phyloP scores from a whole-genome alignment of 164 flowering plant genomes.

The Santalum album region DNA sequence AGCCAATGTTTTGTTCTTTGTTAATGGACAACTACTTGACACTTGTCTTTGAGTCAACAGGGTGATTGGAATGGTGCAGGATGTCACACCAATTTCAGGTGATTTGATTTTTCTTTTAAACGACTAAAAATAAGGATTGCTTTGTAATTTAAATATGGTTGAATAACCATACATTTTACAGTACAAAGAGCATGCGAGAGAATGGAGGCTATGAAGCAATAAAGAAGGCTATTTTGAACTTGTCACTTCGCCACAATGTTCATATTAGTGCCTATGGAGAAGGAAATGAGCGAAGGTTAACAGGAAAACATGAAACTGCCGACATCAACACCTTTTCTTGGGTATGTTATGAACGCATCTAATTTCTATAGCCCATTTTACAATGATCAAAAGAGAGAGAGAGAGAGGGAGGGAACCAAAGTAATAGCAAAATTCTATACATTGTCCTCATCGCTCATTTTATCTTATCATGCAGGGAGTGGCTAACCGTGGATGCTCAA shows the following conservation, averaged over 20 bases:
- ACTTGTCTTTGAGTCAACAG: slow-evolving; percentile 20
- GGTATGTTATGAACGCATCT: slow-evolving; percentile 43
- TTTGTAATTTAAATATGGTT: not conserved
- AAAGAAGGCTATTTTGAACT: slow-evolving; percentile 88
- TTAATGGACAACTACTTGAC: too few relatives aligned
- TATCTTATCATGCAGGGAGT: slow-evolving; percentile 34
- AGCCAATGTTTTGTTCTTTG: too few relatives aligned
- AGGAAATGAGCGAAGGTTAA: slow-evolving; percentile 96
- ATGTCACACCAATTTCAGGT: slow-evolving; percentile 96
- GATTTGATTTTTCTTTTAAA: not conserved
- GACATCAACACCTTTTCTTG: slow-evolving; percentile 80
- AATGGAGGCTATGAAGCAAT: slow-evolving; percentile 88
- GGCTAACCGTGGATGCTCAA: slow-evolving; percentile 94
- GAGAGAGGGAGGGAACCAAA: not conserved
- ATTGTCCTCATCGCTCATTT: not conserved
- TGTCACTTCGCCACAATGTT: slow-evolving; percentile 88
- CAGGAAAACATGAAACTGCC: slow-evolving; percentile 98
- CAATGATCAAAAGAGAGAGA: not conserved
- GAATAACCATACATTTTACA: slow-evolving; percentile 13
- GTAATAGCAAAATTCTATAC: not conserved
- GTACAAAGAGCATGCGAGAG: slow-evolving; percentile 93
- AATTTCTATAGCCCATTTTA: not conserved
- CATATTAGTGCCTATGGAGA: slow-evolving; percentile 97
- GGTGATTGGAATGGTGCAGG: slow-evolving; percentile 99
- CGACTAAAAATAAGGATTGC: not conserved